Conservation (phyloP, 2,329 filamentous ascomycete genomes). For the Calonectria crousiana region DNA sequence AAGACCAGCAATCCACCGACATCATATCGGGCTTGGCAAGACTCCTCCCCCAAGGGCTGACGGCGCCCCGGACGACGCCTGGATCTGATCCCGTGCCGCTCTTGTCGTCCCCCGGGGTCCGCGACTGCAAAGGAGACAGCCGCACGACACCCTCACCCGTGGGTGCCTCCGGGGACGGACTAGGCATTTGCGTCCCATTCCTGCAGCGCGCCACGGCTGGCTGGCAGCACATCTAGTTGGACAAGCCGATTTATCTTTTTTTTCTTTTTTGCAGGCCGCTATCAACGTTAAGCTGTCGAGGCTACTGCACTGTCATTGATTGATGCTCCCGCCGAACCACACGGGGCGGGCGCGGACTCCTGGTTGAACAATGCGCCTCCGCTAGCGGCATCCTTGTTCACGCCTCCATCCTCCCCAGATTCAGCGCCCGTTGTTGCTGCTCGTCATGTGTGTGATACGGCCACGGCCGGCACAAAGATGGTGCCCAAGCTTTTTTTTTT, state of each 20-base stretch:
- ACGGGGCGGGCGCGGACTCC: neutral
- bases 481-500: neutral
- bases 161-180: neutral
- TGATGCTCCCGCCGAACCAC: neutral
- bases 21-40: neutral
- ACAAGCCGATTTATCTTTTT: too few relatives aligned
- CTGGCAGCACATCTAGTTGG: neutral
- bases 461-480: neutral
- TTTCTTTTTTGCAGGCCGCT: neutral
- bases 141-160: neutral
- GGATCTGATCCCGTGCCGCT: conserved; percentile 12
- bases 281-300: neutral
- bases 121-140: neutral
- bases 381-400: neutral
- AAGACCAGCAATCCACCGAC: neutral
- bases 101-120: conserved; percentile 15
- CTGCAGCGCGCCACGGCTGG: neutral
- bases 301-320: neutral
- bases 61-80: conserved; percentile 5
- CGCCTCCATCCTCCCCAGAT: conserved; percentile 1
- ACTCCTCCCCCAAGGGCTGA: neutral
- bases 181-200: neutral
- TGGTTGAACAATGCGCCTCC: conserved; percentile 7
- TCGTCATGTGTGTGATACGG: neutral
- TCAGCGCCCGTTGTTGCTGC: neutral